Conservation (phyloP, 805 yeast genomes). For the Hanseniaspora osmophila region DNA sequence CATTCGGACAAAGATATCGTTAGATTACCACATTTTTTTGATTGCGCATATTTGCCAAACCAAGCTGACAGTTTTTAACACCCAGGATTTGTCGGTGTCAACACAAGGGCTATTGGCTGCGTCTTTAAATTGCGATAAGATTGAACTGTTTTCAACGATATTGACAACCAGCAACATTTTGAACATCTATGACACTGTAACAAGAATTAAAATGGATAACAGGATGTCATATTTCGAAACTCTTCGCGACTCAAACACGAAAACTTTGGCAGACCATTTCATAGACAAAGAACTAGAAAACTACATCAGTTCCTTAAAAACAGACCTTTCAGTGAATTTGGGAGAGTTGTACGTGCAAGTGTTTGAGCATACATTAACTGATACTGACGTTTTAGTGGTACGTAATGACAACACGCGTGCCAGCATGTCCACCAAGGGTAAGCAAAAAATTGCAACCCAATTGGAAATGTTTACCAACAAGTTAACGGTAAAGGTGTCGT, state of each 20-base stretch:
- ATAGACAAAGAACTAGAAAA: conserved; percentile 20
- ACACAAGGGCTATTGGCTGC: conserved; percentile 51
- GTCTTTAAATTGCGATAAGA: conserved; percentile 32
- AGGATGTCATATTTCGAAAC: conserved; percentile 63
- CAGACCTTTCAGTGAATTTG: conserved; percentile 50
- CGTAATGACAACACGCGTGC: conserved; percentile 42
- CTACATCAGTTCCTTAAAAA: conserved; percentile 32
- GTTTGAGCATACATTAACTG: conserved; percentile 72
- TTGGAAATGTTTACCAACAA: conserved; percentile 49
- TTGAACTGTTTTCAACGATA: conserved; percentile 61
- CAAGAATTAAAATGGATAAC: conserved; percentile 61
- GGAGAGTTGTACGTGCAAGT: conserved; percentile 46
- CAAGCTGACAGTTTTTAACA: conserved; percentile 51
- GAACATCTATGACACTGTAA: conserved; percentile 60
- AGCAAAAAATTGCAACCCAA: conserved; percentile 32
- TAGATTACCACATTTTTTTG: conserved; percentile 78
- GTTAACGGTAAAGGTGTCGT: conserved; percentile 53
- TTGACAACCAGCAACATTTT: conserved; percentile 71
- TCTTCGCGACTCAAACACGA: conserved; percentile 39
- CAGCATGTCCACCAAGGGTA: conserved; percentile 29
- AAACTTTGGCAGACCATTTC: conserved; percentile 13
- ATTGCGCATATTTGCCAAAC: conserved; percentile 39
- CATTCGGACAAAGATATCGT: conserved; percentile 46
- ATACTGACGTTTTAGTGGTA: conserved; percentile 58
- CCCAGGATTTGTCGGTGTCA: conserved; percentile 33